Percentiles rank a stretch among this genome's conserved stretches.
Conservation (phyloP, 2,329 filamentous ascomycete genomes). For the Cyphellophora attinorum region DNA sequence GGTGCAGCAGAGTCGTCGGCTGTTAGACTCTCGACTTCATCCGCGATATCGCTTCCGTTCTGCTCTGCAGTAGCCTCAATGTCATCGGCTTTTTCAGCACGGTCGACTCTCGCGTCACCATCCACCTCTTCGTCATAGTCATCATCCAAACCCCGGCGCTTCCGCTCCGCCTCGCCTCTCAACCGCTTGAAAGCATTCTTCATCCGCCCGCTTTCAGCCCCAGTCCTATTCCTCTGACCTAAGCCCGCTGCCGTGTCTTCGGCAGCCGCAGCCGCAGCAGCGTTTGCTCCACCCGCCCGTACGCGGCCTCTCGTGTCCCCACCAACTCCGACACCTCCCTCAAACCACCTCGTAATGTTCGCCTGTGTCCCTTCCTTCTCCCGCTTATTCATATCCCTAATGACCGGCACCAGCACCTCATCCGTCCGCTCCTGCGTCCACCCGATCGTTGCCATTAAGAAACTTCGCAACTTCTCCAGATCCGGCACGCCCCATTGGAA, state of each 20-base stretch:
- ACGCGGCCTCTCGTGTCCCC: slow-evolving; percentile 39
- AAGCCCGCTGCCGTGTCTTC: slow-evolving; percentile 8
- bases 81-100: no score
- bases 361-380: slow-evolving; percentile 85
- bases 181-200: slow-evolving; percentile 62
- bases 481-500: slow-evolving; percentile 98
- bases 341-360: slow-evolving; percentile 92
- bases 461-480: slow-evolving; percentile 70
- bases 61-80: no score
- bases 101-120: no score
- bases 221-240: slow-evolving; percentile 52
- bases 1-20: no score
- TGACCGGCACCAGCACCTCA: slow-evolving; percentile 90
- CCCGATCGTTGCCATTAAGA: slow-evolving; percentile 84
- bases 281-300: slow-evolving; percentile 44
- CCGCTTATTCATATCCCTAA: slow-evolving; percentile 85
- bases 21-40: no score
- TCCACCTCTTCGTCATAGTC: no score
- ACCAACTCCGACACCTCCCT: slow-evolving; percentile 61
- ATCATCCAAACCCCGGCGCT: slow-evolving; percentile 15
- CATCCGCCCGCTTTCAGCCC: slow-evolving; percentile 64
- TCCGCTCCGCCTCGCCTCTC: slow-evolving; percentile 41
- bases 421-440: slow-evolving; percentile 90
- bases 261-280: slow-evolving; percentile 4
- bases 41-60: no score